These are phyloP conservation scores for Colletotrichum sp. DNA, from an alignment of 2,329 filamentous ascomycete species.

Conservation along the genomic window DNA sequence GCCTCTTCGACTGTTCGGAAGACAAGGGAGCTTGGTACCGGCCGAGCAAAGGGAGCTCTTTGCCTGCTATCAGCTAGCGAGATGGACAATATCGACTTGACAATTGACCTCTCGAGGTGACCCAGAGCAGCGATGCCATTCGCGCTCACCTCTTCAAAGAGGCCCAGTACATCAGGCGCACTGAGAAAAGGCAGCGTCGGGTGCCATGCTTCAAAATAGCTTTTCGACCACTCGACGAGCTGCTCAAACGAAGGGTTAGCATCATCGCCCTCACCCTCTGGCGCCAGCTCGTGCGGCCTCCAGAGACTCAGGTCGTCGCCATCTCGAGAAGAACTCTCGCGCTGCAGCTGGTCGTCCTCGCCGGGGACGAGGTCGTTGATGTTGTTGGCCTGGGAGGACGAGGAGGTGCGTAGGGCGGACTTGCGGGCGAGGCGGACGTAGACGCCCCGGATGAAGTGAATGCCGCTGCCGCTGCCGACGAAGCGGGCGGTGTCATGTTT, in stretches of 20 bases:
- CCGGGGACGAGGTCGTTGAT: constrained; percentile 54
- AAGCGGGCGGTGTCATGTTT: constrained; percentile 55
- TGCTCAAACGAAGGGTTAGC: constrained; percentile 47
- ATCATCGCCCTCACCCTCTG: not conserved
- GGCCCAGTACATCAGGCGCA: constrained; percentile 52
- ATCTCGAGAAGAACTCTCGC: not conserved
- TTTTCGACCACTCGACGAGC: constrained; percentile 52
- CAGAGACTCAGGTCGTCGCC: constrained; percentile 34
- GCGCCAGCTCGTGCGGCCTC: constrained; percentile 37
- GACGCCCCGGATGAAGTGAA: constrained; percentile 63
- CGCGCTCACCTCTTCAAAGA: constrained; percentile 47
- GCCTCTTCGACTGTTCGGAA: constrained; percentile 55
- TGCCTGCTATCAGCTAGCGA: constrained; percentile 58
- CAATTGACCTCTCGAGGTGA: constrained; percentile 43
- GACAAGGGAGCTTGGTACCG: constrained; percentile 46
- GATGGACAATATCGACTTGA: constrained; percentile 57
- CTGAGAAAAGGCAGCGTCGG: constrained; percentile 61
- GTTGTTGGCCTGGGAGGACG: not conserved
- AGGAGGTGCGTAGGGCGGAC: constrained; percentile 17
- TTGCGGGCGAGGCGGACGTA: constrained; percentile 49
- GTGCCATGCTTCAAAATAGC: constrained; percentile 64
- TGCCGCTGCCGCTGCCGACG: constrained; percentile 61
- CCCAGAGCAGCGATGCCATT: constrained; percentile 31
- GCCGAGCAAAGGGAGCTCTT: constrained; percentile 24
- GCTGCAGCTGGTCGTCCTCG: constrained; percentile 56